phyloP scores from a whole-genome alignment of 176 grass and related monocot species.

The Triticum turgidum region DNA sequence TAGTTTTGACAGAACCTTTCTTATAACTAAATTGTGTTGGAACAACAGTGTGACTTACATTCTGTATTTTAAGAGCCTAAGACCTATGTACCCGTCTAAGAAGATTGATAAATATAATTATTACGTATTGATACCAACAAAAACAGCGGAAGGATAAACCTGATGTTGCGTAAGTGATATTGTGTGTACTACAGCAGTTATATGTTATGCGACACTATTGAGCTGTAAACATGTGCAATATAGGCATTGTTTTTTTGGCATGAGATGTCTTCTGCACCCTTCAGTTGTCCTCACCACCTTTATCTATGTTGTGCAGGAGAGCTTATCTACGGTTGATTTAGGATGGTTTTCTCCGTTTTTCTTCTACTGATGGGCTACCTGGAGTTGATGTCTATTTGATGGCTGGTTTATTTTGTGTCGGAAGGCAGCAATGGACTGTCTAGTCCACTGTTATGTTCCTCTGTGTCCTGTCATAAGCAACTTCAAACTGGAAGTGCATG shows the following conservation, averaged over 20 bases:
- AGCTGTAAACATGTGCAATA: neutral
- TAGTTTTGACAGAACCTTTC: neutral
- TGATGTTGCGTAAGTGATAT: neutral
- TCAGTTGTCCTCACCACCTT: neutral
- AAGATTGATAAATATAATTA: neutral
- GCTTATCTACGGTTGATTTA: conserved; percentile 12
- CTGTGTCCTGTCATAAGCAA: conserved; percentile 42
- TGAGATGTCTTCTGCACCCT: neutral
- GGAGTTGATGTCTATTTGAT: conserved; percentile 36
- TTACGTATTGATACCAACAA: neutral
- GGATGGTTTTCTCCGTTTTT: conserved; percentile 15
- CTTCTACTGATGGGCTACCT: conserved; percentile 28
- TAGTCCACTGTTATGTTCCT: conserved; percentile 18
- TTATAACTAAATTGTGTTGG: neutral
- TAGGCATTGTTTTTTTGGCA: neutral
- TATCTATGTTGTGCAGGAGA: conserved; percentile 20
- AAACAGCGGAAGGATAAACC: neutral
- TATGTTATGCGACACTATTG: neutral
- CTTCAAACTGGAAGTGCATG: conserved; percentile 50
- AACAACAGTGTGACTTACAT: neutral
- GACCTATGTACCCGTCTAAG: neutral
- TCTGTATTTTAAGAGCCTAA: neutral
- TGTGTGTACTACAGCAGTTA: neutral
- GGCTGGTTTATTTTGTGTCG: conserved; percentile 40
- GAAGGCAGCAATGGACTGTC: conserved; percentile 41